Conservation (phyloP, 108 stramenopile genomes). For the Fragilariopsis cylindrus region DNA sequence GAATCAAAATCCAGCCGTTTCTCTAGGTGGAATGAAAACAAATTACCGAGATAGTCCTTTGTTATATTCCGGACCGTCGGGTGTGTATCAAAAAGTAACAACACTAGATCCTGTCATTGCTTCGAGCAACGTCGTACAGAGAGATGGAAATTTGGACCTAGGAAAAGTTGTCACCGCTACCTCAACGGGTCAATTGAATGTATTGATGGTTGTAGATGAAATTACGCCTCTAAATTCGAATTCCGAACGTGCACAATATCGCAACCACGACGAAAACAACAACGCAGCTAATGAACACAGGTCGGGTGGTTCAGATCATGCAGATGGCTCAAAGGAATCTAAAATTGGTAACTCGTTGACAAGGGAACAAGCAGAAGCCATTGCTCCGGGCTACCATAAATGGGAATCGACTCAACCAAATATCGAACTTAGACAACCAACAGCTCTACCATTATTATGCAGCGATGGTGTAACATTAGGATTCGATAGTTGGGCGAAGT, state of each 20-base stretch:
- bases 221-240: slow-evolving; percentile 23
- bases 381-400: slow-evolving; percentile 28
- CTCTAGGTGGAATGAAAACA: slow-evolving; percentile 9
- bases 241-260: neutral
- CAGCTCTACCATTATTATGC: slow-evolving; percentile 55
- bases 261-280: neutral
- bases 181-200: slow-evolving; percentile 26
- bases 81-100: slow-evolving; percentile 25
- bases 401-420: slow-evolving; percentile 31
- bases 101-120: slow-evolving; percentile 33
- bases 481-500: slow-evolving; percentile 60
- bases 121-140: slow-evolving; percentile 28
- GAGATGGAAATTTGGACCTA: slow-evolving; percentile 24
- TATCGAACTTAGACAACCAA: slow-evolving; percentile 31
- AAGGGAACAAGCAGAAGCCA: slow-evolving; percentile 29
- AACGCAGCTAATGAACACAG: neutral
- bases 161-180: slow-evolving; percentile 40
- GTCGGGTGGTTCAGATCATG: neutral
- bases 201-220: slow-evolving; percentile 45
- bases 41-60: neutral
- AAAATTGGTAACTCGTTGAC: slow-evolving; percentile 12
- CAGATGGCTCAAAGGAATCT: neutral
- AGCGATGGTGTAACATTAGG: slow-evolving; percentile 67
- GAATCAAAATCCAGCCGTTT: slow-evolving; percentile 23
- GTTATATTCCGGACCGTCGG: neutral